Percentiles rank a stretch among this genome's conserved stretches.
Evolutionary conservation across 352 stramenopile species (phyloP).

Genomic region (Phytophthora cajani): DNA sequence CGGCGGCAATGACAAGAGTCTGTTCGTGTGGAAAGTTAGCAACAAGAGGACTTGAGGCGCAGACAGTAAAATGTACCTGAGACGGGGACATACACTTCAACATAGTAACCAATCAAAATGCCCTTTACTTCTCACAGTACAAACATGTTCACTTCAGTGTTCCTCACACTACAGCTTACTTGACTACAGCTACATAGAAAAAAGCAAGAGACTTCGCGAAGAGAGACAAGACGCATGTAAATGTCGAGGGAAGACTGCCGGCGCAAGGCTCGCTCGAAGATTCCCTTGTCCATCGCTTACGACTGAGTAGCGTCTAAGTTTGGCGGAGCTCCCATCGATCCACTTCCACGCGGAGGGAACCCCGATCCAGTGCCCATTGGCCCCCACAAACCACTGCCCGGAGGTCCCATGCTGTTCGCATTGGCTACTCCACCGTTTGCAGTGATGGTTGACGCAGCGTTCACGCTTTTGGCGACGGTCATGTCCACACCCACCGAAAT

Average conservation of each 20-base stretch:
- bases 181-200: background rate
- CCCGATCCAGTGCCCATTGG: constrained; percentile 13
- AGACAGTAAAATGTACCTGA: background rate
- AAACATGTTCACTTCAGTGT: background rate
- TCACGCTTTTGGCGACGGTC: constrained; percentile 32
- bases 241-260: constrained; percentile 1
- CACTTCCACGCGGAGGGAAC: constrained; percentile 14
- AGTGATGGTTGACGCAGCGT: constrained; percentile 34
- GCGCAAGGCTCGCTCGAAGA: background rate
- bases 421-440: constrained; percentile 29
- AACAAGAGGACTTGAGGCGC: constrained; percentile 5
- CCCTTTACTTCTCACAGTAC: background rate
- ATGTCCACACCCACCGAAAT: constrained; percentile 40
- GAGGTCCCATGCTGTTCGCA: constrained; percentile 18
- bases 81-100: constrained; percentile 12
- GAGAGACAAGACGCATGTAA: background rate
- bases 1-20: constrained; percentile 71
- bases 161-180: background rate
- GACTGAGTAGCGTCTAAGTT: constrained; percentile 14
- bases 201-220: background rate
- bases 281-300: constrained; percentile 1
- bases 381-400: constrained; percentile 5
- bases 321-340: constrained; percentile 14
- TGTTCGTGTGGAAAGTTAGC: constrained; percentile 72
- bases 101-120: constrained; percentile 15